Evolutionary conservation across 2,329 filamentous ascomycete species (phyloP), one percentile per base, ranked within the genome.

Genomic region (Alternaria arbusti): DNA sequence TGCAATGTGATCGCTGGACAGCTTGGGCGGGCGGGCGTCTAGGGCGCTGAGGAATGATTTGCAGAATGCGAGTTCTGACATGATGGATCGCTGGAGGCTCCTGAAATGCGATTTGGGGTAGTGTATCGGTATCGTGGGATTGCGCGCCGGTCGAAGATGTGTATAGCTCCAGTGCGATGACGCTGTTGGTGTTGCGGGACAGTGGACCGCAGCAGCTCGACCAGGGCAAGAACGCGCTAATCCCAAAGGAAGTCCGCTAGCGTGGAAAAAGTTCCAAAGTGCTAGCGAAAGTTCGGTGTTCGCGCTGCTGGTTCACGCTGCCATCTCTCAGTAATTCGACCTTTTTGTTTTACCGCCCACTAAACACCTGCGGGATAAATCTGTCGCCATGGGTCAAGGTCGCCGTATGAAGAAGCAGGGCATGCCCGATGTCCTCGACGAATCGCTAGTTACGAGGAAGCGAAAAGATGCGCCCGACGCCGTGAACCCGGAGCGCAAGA

Each of bases 401-500:
- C 91, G 94, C 79, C 93, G 94, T 75, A 96, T 97, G 90, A 92
- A 94, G 81, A 97, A 97, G 84, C 96, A 98, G 87, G 95, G 94
- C 59, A 86, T 91, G 69, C 96, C 96, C 57, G 88, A 91, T 75
- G 86, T 91, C 69, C 87, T 97, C 70, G 93, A 96, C 69, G 93
- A 97, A 71, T 84, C 79, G 70, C 75, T 91, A 75, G 90, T 91
- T 74, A 89, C 90, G 54, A 93, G 90, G 77, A 97, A 98, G 87
- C 89, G 94, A 79, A 98, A 98, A 85, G 85, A 92, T 72, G 88
- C 89, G 44, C 90, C 89, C 57, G 84, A 69, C 80, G 86, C 65
- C 83, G 85, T 73, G 1, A 69, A 72, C 43, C 70, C 71, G 44
- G 74, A 79, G 67, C 69, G 73, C 56, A 95, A 94, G 86, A 91